These are phyloP conservation scores for Cenococcum geophilum DNA, from an alignment of 495 filamentous ascomycete genomes.

Conservation along the genomic window DNA sequence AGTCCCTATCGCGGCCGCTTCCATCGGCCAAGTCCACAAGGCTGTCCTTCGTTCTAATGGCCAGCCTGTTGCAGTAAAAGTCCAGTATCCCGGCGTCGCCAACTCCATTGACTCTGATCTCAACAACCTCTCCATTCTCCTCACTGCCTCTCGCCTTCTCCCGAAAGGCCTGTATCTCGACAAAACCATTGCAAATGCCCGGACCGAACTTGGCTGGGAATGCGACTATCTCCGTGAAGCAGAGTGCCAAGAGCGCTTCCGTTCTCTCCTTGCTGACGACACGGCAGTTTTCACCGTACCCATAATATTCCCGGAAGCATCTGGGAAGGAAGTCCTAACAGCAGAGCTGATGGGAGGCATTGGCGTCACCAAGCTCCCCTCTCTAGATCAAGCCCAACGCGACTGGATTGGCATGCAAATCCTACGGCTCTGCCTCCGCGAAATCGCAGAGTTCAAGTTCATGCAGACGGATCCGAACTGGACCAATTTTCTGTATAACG, in stretches of 20 bases:
- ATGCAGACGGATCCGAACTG: slow-evolving; percentile 99
- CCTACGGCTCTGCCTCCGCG: slow-evolving; percentile 83
- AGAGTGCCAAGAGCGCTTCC: slow-evolving; percentile 66
- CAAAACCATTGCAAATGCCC: slow-evolving; percentile 96
- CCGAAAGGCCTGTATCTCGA: slow-evolving; percentile 91
- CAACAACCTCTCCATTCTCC: slow-evolving; percentile 81
- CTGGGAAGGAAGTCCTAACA: slow-evolving; percentile 80
- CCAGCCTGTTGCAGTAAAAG: slow-evolving; percentile 80
- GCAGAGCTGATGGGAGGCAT: slow-evolving; percentile 85
- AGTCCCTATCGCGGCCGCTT: slow-evolving; percentile 90
- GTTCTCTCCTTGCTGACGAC: slow-evolving; percentile 63
- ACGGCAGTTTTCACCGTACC: slow-evolving; percentile 71
- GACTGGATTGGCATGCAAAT: slow-evolving; percentile 95
- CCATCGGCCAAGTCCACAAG: slow-evolving; percentile 92
- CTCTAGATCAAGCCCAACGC: slow-evolving; percentile 70
- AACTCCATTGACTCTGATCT: slow-evolving; percentile 93
- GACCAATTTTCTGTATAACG: slow-evolving; percentile 98
- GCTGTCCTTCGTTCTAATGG: slow-evolving; percentile 72
- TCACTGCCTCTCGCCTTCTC: slow-evolving; percentile 81
- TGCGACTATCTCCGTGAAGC: slow-evolving; percentile 93
- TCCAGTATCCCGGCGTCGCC: slow-evolving; percentile 96
- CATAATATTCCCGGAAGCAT: slow-evolving; percentile 67
- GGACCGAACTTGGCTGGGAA: slow-evolving; percentile 89
- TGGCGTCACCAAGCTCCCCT: slow-evolving; percentile 75
- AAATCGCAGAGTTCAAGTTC: slow-evolving; percentile 87